Base-by-base conservation (phyloP, 1,284 basidiomycete genomes). In the Abortiporus biennis region DNA sequence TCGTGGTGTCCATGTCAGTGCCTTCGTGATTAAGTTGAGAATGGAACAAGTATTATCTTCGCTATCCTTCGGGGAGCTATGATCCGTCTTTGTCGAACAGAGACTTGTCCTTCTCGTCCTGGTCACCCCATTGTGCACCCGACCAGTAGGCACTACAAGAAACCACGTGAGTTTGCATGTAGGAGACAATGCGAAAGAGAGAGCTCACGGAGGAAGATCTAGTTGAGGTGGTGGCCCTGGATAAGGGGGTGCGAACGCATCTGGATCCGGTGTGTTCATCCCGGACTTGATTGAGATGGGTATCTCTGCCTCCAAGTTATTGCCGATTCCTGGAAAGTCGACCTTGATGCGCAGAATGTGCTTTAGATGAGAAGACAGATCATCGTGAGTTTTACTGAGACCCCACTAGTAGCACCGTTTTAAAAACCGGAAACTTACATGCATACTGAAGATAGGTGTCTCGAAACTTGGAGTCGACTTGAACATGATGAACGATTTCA, bases 401-500 rank as follows among this genome's bases (percentile, higher is more conserved):
- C 4, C n/a, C 37, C 15, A 3, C 13, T n/a, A 6, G 13, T 20
- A 16, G 21, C 17, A 13, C 20, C n/a, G 15, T 16, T 22, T 11
- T 3, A 6, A 12, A 16, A 13, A 8, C 9, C 9, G 20, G 19
- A 6, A 4, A 31, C 38, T 40, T 21, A 40, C 38, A 4, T 6
- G 21, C 15, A 31, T 11, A n/a, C 11, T 25, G 3, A 40, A 19
- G 27, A 12, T 31, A 12, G 24, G 27, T 29, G 12, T 30, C 12
- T n/a, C 4, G 27, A 40, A 40, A 15, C 15, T 31, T 13, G 38
- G 38, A 4, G 38, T 12, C 15, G 15, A 40, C 3, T 25, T 40
- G 5, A 40, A 16, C 9, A 31, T 16, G 25, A 30, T 46, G 1
- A 37, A 16, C 12, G 52, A 54, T 23, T 29, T 37, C 23, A 54